Base-by-base conservation (phyloP, 495 filamentous ascomycete species). In the Parathielavia hyrcaniae region DNA sequence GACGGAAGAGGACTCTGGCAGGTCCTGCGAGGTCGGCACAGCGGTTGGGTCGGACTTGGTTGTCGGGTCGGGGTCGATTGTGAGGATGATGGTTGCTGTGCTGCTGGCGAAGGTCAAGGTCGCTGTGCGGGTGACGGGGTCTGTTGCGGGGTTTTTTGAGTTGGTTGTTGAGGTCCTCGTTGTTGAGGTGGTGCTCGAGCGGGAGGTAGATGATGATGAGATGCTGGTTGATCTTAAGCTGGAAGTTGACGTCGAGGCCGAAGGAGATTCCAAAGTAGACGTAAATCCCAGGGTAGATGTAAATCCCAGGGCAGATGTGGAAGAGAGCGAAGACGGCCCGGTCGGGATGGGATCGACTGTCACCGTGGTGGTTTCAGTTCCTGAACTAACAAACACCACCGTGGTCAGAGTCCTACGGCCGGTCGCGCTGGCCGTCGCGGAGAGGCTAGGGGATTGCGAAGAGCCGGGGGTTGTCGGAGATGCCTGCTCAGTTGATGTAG, bases 361-460 rank as follows among this genome's bases (percentile, higher is more conserved):
- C n/a, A 62, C 38, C 5, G 57, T 62, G 46, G 57, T 35, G 40
- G 60, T 63, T 3, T 44, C 57, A 5, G 40, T 23, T 9, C 62
- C 65, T 5, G 46, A 19, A 30, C 47, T 32, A n/a, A 55, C 36
- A 0, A 50, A 58, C 13, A 63, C 41, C 4, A 54, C 60, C 20
- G 36, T 41, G 12, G 62, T 67, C 12, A 54, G 45, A 13, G 57
- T 61, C 16, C 48, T 50, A 8, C 20, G 20, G 26, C 44, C 44
- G n/a, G 50, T 26, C 30, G 23, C 6, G 26, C 26, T 30, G 26
- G 26, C 26, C 6, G 26, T 30, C 6, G 26, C 26, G 26, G 26
- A 30, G 26, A 30, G 26, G 26, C 26, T 30, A 6, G 26, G 26
- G n/a, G 41, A 23, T 22, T 19, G 40, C 1, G 16, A 17, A 19